Base-by-base conservation (phyloP, 805 yeast genomes). In the Lipomyces anomalus region DNA sequence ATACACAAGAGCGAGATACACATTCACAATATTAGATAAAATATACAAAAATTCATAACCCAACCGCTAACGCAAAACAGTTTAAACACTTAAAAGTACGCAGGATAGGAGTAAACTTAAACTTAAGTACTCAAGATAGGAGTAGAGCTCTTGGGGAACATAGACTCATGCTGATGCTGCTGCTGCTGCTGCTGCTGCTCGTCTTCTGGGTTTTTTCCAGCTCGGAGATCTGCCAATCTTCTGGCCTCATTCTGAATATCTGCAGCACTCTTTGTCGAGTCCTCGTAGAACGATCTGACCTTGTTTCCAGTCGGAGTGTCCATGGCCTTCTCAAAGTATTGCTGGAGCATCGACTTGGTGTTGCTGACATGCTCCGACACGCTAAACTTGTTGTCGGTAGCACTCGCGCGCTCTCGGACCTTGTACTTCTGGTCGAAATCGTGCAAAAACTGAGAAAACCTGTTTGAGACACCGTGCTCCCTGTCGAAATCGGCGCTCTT, bases 241-340 rank as follows among this genome's bases (percentile, higher is more conserved):
- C 71, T 71, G 20, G 94, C 94, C 65, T 84, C 90, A 44, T 70
- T 73, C 62, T 84, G 89, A 40, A 84, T 84, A 45, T 78, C 79
- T 43, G 67, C 66, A 1, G 74, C 82, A 53, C 79, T 83, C 47
- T 68, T 69, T 16, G 74, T 74, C 33, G 78, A 71, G 22, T 61
- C 72, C 26, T 73, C 65, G 64, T 84, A 84, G 63, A 79, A 82
- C 7, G 67, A 66, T 56, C 79, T 82, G 38, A 84, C 67, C 62
- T 71, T 79, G 21, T 75, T 62, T 4, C 92, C 92, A 44, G 64
- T 60, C 21, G 56, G 61, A 16, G 69, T 65, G 36, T 59, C 57
- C 35, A 62, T 44, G 3, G 74, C 74, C 38, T 57, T 52, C 39
- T 68, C 69, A 36, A 59, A 53, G 48, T 63, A 65, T 30, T 43